A percentile compares a stretch with the other conserved stretches of the same genome.
Conservation (phyloP, 140 eudicot species). For the Cichorium intybus region DNA sequence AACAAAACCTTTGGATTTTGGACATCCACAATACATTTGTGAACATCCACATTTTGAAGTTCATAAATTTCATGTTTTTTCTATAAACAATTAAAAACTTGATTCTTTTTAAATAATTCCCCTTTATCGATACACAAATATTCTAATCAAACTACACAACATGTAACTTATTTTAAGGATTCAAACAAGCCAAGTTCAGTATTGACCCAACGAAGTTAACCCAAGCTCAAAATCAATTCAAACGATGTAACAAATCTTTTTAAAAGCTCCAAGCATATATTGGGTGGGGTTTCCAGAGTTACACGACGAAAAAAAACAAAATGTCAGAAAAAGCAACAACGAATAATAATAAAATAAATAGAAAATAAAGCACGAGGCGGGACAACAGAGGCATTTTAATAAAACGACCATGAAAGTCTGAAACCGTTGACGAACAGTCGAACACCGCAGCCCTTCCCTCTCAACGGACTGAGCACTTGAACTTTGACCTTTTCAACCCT, state of each 20-base stretch:
- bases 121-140: too few species aligned
- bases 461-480: constrained; percentile 4
- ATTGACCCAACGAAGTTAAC: too few species aligned
- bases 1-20: too few species aligned
- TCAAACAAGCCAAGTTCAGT: too few species aligned
- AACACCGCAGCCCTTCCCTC: constrained; percentile 3
- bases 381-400: constrained; percentile 4
- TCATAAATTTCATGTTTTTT: too few species aligned
- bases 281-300: background rate
- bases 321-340: constrained; percentile 7
- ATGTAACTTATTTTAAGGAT: too few species aligned
- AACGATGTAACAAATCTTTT: background rate
- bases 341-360: background rate
- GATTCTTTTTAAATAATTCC: too few species aligned
- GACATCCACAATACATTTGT: too few species aligned
- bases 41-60: too few species aligned
- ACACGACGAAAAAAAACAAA: background rate
- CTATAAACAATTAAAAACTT: too few species aligned
- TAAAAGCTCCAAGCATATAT: background rate
- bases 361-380: constrained; percentile 16
- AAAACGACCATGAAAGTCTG: constrained; percentile 1
- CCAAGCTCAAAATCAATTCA: background rate
- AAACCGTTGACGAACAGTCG: constrained; percentile 26
- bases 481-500: constrained; percentile 15
- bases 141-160: too few species aligned